A percentile compares a stretch with the other conserved stretches of the same genome.
Conservation (phyloP, 1,284 basidiomycete genomes). For the Heterobasidion occidentale region DNA sequence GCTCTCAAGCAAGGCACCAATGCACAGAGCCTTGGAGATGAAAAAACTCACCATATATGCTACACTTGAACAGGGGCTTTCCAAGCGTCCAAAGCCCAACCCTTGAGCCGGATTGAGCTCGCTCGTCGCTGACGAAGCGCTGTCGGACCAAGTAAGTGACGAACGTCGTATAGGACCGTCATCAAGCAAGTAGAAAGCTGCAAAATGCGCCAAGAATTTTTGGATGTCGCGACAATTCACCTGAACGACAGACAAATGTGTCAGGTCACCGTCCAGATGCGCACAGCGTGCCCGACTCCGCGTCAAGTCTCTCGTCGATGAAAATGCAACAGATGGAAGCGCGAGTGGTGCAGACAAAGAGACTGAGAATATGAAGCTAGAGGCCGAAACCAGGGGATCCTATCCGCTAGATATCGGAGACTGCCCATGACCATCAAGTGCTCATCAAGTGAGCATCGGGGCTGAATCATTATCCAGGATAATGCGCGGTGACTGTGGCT, state of each 20-base stretch:
- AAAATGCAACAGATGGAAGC: background rate
- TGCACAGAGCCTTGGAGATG: background rate
- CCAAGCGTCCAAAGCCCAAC: background rate
- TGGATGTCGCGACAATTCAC: background rate
- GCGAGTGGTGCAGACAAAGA: background rate
- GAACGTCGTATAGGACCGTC: background rate
- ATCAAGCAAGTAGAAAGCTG: background rate
- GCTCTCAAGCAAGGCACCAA: background rate
- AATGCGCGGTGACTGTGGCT: background rate
- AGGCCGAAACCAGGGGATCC: background rate
- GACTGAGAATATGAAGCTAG: background rate
- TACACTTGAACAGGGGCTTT: background rate
- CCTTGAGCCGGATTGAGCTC: background rate
- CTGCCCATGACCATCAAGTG: background rate
- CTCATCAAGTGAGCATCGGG: background rate
- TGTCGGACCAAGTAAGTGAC: background rate
- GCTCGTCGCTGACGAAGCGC: background rate
- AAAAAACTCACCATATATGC: background rate
- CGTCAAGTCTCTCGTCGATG: background rate
- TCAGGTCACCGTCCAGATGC: background rate
- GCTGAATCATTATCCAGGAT: background rate
- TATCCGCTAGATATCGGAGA: background rate
- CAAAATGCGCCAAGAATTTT: background rate
- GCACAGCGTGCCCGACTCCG: too few relatives aligned
- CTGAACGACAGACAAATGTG: background rate